Conservation (phyloP, 768 basidiomycete genomes). For the Pleurotus platypus region DNA sequence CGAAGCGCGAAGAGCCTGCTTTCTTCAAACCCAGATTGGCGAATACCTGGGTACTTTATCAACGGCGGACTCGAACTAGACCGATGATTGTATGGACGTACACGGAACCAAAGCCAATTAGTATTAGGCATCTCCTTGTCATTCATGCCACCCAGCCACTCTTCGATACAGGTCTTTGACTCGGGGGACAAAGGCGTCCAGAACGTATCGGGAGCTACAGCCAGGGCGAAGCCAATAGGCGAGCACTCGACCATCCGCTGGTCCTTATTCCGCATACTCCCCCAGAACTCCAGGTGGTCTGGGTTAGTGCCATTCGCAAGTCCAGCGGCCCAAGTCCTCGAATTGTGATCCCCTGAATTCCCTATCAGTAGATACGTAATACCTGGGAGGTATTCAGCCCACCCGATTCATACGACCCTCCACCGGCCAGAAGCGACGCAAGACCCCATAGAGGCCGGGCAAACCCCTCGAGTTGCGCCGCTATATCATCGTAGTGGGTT, state of each 20-base stretch:
- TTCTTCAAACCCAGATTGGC: conserved; percentile 69
- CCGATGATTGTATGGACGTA: conserved; percentile 15
- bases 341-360: background rate
- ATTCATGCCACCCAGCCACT: conserved; percentile 74
- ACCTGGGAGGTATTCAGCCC: background rate
- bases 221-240: conserved; percentile 68
- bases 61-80: background rate
- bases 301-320: conserved; percentile 71
- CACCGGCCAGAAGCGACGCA: conserved; percentile 61
- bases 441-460: conserved; percentile 77
- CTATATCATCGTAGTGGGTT: conserved; percentile 70
- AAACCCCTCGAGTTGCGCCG: conserved; percentile 75
- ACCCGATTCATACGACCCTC: conserved; percentile 42
- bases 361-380: background rate
- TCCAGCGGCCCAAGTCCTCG: conserved; percentile 50
- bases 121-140: conserved; percentile 83
- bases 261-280: conserved; percentile 68
- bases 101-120: conserved; percentile 83
- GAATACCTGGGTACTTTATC: conserved; percentile 46
- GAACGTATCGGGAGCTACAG: conserved; percentile 60
- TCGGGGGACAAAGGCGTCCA: conserved; percentile 56
- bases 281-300: conserved; percentile 68
- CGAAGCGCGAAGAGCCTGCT: conserved; percentile 54
- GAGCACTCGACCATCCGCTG: conserved; percentile 84
- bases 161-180: conserved; percentile 54